phyloP scores from a whole-genome alignment of 176 grass and related monocot genomes.

The Hordeum marinum region DNA sequence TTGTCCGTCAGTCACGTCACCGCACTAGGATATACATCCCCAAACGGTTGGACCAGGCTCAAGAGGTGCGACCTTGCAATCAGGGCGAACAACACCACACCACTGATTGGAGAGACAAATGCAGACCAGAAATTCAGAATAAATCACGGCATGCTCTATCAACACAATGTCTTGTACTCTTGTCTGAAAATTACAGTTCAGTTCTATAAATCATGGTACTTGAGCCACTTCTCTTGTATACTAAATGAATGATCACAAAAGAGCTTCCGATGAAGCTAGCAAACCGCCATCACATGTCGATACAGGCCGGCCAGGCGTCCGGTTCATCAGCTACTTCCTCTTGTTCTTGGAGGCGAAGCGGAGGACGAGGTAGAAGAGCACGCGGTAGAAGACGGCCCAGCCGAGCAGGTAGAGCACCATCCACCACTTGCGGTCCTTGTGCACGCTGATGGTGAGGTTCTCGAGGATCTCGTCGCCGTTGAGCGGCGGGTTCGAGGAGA shows the following conservation, averaged over 20 bases:
- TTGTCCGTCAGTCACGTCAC: neutral
- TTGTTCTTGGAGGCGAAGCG: constrained; percentile 70
- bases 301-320: neutral
- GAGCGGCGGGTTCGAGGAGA: neutral
- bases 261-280: too few relatives aligned
- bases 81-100: neutral
- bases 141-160: neutral
- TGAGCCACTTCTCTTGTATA: too few relatives aligned
- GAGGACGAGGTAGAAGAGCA: constrained; percentile 65
- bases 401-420: constrained; percentile 64
- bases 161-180: too few relatives aligned
- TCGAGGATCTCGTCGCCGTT: constrained; percentile 42
- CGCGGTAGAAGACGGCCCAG: constrained; percentile 56
- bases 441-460: constrained; percentile 35
- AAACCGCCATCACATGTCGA: too few relatives aligned
- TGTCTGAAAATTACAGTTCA: neutral
- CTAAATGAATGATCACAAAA: neutral
- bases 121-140: neutral
- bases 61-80: neutral
- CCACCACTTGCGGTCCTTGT: constrained; percentile 42
- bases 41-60: neutral
- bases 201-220: neutral
- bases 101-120: neutral
- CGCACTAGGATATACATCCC: neutral
- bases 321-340: constrained; percentile 19